phyloP scores from a whole-genome alignment of 495 filamentous ascomycete genomes.

The Elaphomyces granulatus region DNA sequence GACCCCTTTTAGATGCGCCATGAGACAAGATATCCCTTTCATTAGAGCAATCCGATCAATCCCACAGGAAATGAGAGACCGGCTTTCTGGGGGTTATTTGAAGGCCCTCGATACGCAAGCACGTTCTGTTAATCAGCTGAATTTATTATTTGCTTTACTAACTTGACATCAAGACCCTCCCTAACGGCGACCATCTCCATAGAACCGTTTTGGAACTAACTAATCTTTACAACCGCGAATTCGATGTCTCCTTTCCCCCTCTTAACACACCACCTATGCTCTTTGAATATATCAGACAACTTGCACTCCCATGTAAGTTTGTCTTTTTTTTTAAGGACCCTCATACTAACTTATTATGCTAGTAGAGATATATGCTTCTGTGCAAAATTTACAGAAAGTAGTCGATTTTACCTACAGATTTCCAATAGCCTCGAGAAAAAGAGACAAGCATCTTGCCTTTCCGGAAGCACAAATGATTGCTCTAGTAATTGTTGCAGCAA shows the following conservation, averaged over 20 bases:
- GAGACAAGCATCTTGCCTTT: constrained; percentile 25
- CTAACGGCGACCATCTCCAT: constrained; percentile 47
- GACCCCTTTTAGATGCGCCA: constrained; percentile 18
- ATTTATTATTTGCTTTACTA: constrained; percentile 6
- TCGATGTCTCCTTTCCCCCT: constrained; percentile 54
- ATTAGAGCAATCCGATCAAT: constrained; percentile 30
- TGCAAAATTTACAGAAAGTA: constrained; percentile 41
- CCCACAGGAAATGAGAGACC: constrained; percentile 52
- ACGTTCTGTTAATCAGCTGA: constrained; percentile 13
- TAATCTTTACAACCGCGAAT: constrained; percentile 48
- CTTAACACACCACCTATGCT: constrained; percentile 54
- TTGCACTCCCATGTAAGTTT: constrained; percentile 64
- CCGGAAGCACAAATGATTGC: constrained; percentile 63
- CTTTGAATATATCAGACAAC: constrained; percentile 52
- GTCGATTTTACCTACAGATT: constrained; percentile 44
- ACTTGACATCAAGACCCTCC: constrained; percentile 16
- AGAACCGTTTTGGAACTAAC: constrained; percentile 42
- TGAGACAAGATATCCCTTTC: constrained; percentile 34
- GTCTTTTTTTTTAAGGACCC: background rate
- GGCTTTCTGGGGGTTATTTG: constrained; percentile 45
- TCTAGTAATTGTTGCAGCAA: constrained; percentile 62
- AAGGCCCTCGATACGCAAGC: constrained; percentile 41
- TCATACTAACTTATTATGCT: constrained; percentile 9
- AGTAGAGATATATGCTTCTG: constrained; percentile 56
- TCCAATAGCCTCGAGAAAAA: constrained; percentile 20